Base-by-base conservation (phyloP, 2,329 filamentous ascomycete species). In the Diaporthe humulicola region DNA sequence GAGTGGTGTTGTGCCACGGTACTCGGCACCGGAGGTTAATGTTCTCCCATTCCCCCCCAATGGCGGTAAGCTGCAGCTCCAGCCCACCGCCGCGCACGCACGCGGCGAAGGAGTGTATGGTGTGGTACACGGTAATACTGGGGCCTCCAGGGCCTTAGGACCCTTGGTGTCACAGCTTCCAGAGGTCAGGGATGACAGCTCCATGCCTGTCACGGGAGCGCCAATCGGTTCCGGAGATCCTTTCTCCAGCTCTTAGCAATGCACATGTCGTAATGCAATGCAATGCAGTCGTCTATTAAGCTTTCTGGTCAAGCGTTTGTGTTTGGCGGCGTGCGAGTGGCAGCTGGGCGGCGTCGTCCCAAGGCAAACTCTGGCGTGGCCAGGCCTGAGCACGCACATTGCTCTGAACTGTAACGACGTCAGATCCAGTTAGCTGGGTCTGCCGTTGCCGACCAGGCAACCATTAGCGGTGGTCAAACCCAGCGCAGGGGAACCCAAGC, bases 231-330 rank as follows among this genome's bases (percentile, higher is more conserved):
- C 15, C 33, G 64, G 30, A 54, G 48, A 54, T 30, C 22, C 33
- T 69, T 69, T 7, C 48, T 40, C 64, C n/a, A 54, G 64, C 33
- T 54, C 33, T 69, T 54, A 52, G 48, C 64, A 69, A 69, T 19
- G 64, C 64, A 19, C 33, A 54, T 69, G 45, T 40, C 64, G 64
- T 69, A 54, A 69, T 69, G 64, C 48, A 54, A 54, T 54, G 64
- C 64, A 69, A 69, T 54, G 64, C 64, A 54, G 25, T 54, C 64
- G 64, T 30, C 33, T 40, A 69, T 54, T 69, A 69, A 69, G 64
- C 48, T 69, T 69, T 69, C 33, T 69, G 30, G 30, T 40, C 45
- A 48, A 28, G 45, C 64, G 30, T 14, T 28, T 25, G 14, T 9
- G 45, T 67, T 19, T 54, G 61, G 38, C 36, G 38, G 15, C 38